phyloP scores from a whole-genome alignment of 2,329 filamentous ascomycete genomes.

The Cadophora luteo-olivacea region DNA sequence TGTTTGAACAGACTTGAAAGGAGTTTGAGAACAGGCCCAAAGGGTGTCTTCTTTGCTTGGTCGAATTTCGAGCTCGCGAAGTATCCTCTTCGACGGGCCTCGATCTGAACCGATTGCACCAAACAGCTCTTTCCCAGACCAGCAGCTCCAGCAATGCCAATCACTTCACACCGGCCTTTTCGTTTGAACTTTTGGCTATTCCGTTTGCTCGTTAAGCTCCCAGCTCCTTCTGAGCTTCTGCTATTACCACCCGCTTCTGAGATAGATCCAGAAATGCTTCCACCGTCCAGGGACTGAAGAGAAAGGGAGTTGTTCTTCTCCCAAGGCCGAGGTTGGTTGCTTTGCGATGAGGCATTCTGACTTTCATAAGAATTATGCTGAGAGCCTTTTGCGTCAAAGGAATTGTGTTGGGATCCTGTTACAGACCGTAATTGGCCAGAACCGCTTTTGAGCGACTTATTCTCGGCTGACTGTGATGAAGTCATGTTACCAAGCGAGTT shows the following conservation, averaged over 20 bases:
- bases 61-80: constrained; percentile 73
- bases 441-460: constrained; percentile 21
- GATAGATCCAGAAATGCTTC: constrained; percentile 35
- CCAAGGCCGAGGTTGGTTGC: constrained; percentile 35
- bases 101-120: constrained; percentile 66
- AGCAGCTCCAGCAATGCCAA: constrained; percentile 65
- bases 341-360: constrained; percentile 28
- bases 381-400: constrained; percentile 33
- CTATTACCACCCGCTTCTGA: constrained; percentile 23
- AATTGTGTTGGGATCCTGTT: constrained; percentile 36
- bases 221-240: constrained; percentile 41
- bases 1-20: constrained; percentile 71
- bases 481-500: constrained; percentile 29
- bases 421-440: constrained; percentile 33
- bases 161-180: constrained; percentile 68
- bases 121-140: constrained; percentile 71
- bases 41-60: constrained; percentile 63
- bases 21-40: constrained; percentile 68
- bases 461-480: constrained; percentile 25
- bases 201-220: constrained; percentile 37
- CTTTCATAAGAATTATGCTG: constrained; percentile 37
- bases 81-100: constrained; percentile 66
- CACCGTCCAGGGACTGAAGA: constrained; percentile 28
- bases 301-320: constrained; percentile 39
- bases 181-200: constrained; percentile 60